These are phyloP conservation scores for Breviolum minutum DNA, from an alignment of 73 alveolate genomes.

Conservation along the genomic window DNA sequence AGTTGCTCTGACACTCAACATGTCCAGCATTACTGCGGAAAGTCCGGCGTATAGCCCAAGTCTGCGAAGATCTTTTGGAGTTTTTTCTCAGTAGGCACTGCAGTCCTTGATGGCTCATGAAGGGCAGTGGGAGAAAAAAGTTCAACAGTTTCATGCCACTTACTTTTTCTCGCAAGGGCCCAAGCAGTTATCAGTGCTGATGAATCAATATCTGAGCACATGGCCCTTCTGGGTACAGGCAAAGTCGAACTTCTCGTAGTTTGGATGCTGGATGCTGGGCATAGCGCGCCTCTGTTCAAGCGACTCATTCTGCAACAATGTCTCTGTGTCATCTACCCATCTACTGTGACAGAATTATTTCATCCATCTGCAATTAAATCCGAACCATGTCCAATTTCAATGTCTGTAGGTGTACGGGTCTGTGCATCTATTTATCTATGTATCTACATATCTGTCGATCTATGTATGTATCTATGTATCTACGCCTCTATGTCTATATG, in stretches of 20 bases:
- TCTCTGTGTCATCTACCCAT: background rate
- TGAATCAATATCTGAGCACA: slow-evolving; percentile 1
- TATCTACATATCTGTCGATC: too few species aligned
- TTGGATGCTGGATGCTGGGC: slow-evolving; percentile 64
- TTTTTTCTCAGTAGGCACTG: slow-evolving; percentile 15
- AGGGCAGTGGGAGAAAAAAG: too few species aligned
- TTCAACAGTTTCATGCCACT: too few species aligned
- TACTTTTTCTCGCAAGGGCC: background rate
- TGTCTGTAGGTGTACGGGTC: too few species aligned
- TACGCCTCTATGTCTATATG: too few species aligned
- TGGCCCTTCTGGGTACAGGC: slow-evolving; percentile 42
- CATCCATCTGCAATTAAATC: background rate
- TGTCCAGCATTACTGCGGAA: background rate
- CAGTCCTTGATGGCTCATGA: slow-evolving; percentile 10
- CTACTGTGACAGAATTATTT: background rate
- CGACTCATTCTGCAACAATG: background rate
- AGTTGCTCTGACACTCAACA: background rate
- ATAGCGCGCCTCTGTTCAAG: slow-evolving; percentile 4
- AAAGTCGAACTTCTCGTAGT: slow-evolving; percentile 76
- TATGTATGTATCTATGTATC: too few species aligned
- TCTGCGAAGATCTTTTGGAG: slow-evolving; percentile 6
- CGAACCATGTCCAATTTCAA: background rate
- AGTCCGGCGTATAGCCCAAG: slow-evolving; percentile 25
- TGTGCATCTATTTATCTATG: too few species aligned
- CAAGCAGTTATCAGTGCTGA: too few species aligned